Conservation (phyloP, 179 eudicot genomes). For the Amaranthus tricolor region DNA sequence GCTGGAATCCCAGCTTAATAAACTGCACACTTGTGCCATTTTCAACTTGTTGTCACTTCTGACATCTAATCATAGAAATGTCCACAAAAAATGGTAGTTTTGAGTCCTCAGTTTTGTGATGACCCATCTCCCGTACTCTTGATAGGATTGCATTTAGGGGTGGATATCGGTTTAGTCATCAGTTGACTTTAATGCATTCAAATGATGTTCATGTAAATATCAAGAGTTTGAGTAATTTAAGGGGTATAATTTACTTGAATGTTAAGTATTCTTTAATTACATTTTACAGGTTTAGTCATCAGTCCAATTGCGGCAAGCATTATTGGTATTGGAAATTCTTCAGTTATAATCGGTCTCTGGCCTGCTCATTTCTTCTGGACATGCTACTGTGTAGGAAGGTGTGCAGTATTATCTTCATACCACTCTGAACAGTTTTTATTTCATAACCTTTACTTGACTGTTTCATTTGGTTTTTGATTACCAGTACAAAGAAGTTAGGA, state of each 20-base stretch:
- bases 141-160: too few relatives aligned
- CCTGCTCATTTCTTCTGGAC: conserved; percentile 89
- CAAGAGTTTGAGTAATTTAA: neutral
- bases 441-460: neutral
- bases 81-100: too few relatives aligned
- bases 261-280: neutral
- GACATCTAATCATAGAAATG: too few relatives aligned
- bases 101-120: too few relatives aligned
- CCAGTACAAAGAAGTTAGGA: conserved; percentile 77
- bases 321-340: conserved; percentile 64
- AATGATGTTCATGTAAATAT: too few relatives aligned
- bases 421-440: neutral
- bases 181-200: neutral
- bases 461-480: neutral
- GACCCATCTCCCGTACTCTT: too few relatives aligned
- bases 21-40: too few relatives aligned
- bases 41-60: too few relatives aligned
- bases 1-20: too few relatives aligned
- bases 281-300: conserved; percentile 32
- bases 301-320: conserved; percentile 52
- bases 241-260: neutral
- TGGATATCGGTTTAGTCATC: too few relatives aligned
- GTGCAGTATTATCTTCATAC: conserved; percentile 10
- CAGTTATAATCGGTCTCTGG: conserved; percentile 83
- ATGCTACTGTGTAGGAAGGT: conserved; percentile 76